Evolutionary conservation across 768 basidiomycete genomes (phyloP).

Genomic region (Pleurotus tuoliensis): DNA sequence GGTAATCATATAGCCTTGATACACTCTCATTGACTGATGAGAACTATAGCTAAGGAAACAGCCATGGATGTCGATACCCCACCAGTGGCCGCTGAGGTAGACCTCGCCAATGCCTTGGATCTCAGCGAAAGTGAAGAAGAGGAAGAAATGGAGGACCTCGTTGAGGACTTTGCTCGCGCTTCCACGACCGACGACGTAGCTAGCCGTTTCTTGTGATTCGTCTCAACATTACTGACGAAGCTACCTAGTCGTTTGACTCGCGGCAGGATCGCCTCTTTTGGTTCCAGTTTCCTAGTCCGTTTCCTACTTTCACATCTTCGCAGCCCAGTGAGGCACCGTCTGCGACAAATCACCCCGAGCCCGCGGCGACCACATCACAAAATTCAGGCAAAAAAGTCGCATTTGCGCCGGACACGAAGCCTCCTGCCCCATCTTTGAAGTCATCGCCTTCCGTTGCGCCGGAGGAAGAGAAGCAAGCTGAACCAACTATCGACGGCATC

Average conservation of each 20-base stretch:
- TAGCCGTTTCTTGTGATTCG: no score
- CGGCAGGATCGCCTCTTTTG: slow-evolving; percentile 74
- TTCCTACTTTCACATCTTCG: slow-evolving; percentile 62
- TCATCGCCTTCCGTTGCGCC: slow-evolving; percentile 19
- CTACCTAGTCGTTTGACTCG: slow-evolving; percentile 39
- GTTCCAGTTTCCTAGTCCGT: slow-evolving; percentile 87
- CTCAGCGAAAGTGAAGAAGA: slow-evolving; percentile 77
- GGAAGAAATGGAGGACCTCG: slow-evolving; percentile 73
- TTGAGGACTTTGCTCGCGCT: slow-evolving; percentile 60
- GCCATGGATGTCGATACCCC: slow-evolving; percentile 3
- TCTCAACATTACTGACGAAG: no score
- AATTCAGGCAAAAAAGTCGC: slow-evolving; percentile 49
- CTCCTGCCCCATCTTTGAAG: slow-evolving; percentile 24
- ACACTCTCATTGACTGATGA: neutral
- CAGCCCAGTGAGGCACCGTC: slow-evolving; percentile 18
- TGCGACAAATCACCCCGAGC: slow-evolving; percentile 20
- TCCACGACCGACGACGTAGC: slow-evolving; percentile 36
- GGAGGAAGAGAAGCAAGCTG: slow-evolving; percentile 26
- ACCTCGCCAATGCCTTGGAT: slow-evolving; percentile 58
- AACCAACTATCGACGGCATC: slow-evolving; percentile 58
- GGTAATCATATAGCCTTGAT: slow-evolving; percentile 19
- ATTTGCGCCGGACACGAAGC: slow-evolving; percentile 60
- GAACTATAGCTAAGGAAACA: slow-evolving; percentile 2
- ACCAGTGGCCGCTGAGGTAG: slow-evolving; percentile 29
- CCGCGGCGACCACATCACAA: slow-evolving; percentile 22